Evolutionary conservation across 2,329 filamentous ascomycete genomes (phyloP).

Genomic region (Ascochyta koolunga): DNA sequence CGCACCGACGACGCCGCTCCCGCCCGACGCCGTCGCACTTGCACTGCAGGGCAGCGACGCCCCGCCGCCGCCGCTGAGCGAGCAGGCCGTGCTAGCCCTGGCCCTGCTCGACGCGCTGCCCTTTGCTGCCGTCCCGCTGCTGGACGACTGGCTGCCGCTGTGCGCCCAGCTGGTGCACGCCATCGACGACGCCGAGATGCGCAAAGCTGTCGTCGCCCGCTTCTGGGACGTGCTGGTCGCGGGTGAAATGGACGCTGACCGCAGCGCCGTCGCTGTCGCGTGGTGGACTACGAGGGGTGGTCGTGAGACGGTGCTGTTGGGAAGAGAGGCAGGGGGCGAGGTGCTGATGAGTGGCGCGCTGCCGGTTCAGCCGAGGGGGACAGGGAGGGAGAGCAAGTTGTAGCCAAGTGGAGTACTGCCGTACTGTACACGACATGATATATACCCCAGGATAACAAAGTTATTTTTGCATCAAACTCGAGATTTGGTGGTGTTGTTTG

Average conservation of each 20-base stretch:
- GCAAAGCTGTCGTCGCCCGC: slow-evolving; percentile 69
- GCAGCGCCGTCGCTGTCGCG: slow-evolving; percentile 75
- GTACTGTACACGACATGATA: neutral
- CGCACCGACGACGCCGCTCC: slow-evolving; percentile 55
- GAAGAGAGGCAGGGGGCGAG: slow-evolving; percentile 56
- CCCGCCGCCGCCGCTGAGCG: slow-evolving; percentile 62
- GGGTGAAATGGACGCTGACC: slow-evolving; percentile 88
- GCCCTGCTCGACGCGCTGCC: slow-evolving; percentile 81
- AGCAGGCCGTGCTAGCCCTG: slow-evolving; percentile 77
- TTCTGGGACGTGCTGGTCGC: slow-evolving; percentile 81
- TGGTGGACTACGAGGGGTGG: slow-evolving; percentile 82
- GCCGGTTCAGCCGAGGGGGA: slow-evolving; percentile 35
- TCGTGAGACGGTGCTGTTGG: slow-evolving; percentile 61
- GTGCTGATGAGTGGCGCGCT: slow-evolving; percentile 63
- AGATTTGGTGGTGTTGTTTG: too few species aligned
- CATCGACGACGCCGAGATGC: slow-evolving; percentile 67
- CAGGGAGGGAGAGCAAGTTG: slow-evolving; percentile 54
- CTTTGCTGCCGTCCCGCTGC: slow-evolving; percentile 69
- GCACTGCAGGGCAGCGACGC: slow-evolving; percentile 44
- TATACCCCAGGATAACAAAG: too few species aligned
- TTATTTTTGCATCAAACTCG: too few species aligned
- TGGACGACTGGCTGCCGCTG: slow-evolving; percentile 82
- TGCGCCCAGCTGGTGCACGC: slow-evolving; percentile 70
- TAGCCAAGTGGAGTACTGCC: slow-evolving; percentile 31
- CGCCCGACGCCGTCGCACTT: slow-evolving; percentile 48